Evolutionary conservation across 371 early-diverging fungal species (phyloP).

Genomic region (Mycotypha africana): DNA sequence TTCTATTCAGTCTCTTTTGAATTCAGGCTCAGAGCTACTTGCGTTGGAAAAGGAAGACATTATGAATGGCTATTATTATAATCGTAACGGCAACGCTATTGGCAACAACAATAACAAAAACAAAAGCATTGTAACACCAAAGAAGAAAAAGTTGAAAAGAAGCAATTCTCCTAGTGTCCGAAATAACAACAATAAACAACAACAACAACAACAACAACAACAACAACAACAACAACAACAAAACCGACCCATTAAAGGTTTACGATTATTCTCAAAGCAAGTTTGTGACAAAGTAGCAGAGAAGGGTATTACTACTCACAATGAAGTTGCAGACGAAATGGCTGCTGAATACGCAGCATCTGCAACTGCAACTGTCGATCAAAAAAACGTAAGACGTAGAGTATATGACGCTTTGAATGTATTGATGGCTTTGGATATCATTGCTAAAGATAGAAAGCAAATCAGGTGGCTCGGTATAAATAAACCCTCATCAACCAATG

Average conservation of each 20-base stretch:
- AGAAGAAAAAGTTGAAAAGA: neutral
- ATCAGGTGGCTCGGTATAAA: constrained; percentile 68
- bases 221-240: constrained; percentile 9
- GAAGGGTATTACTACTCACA: constrained; percentile 59
- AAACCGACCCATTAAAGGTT: constrained; percentile 32
- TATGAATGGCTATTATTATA: no score
- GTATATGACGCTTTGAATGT: constrained; percentile 83
- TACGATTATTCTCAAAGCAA: constrained; percentile 57
- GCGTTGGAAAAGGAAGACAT: constrained; percentile 17
- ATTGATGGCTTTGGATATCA: constrained; percentile 68
- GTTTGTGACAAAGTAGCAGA: constrained; percentile 63
- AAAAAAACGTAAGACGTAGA: constrained; percentile 75
- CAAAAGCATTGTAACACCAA: neutral
- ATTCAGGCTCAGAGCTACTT: constrained; percentile 23
- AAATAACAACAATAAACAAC: no score
- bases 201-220: no score
- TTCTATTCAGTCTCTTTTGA: constrained; percentile 38
- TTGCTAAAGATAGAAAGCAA: constrained; percentile 63
- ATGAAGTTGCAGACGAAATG: constrained; percentile 41
- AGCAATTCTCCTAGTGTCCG: neutral
- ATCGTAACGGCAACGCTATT: no score
- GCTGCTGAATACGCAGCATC: constrained; percentile 10
- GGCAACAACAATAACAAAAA: no score
- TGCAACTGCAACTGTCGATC: constrained; percentile 30
- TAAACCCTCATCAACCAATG: constrained; percentile 4